Conservation (phyloP, 1,284 basidiomycete genomes). For the Rhodotorula sp. region DNA sequence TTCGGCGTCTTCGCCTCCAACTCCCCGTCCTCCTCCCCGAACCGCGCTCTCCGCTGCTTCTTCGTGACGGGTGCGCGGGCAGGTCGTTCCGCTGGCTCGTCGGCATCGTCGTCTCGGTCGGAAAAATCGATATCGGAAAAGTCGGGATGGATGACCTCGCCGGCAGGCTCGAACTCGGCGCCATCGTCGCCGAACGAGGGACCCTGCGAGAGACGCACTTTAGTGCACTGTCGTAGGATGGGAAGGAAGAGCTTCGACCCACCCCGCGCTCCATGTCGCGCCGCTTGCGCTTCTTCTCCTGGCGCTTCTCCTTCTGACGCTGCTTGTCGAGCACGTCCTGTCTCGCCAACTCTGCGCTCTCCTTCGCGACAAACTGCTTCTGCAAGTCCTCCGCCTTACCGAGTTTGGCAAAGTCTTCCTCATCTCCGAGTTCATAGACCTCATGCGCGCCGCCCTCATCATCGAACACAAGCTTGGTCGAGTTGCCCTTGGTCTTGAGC, state of each 20-base stretch:
- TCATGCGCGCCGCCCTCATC: slow-evolving; percentile 76
- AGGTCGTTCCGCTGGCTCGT: slow-evolving; percentile 5
- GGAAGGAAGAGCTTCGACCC: slow-evolving; percentile 42
- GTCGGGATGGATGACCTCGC: slow-evolving; percentile 54
- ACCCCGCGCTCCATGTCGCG: slow-evolving; percentile 76
- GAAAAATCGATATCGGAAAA: slow-evolving; percentile 63
- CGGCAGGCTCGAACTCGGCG: slow-evolving; percentile 24
- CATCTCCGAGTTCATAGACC: slow-evolving; percentile 69
- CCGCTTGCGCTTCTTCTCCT: slow-evolving; percentile 76
- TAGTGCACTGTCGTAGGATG: slow-evolving; percentile 39
- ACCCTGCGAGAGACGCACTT: slow-evolving; percentile 37
- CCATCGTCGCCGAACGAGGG: slow-evolving; percentile 56
- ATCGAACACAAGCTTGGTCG: slow-evolving; percentile 72
- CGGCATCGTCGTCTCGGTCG: slow-evolving; percentile 13
- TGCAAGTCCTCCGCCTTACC: slow-evolving; percentile 67
- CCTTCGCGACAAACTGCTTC: slow-evolving; percentile 66
- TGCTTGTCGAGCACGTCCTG: slow-evolving; percentile 74
- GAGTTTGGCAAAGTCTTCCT: slow-evolving; percentile 62
- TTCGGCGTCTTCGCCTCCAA: slow-evolving; percentile 17
- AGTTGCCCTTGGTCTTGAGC: slow-evolving; percentile 61
- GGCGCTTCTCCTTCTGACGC: slow-evolving; percentile 80
- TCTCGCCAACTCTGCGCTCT: slow-evolving; percentile 66
- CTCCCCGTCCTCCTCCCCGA: slow-evolving; percentile 30
- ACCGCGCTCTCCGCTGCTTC: slow-evolving; percentile 20
- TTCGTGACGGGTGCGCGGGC: slow-evolving; percentile 13